A percentile compares a stretch with the other conserved stretches of the same genome.
phyloP scores from a whole-genome alignment of 169 alveolate species.

The Plasmodium fragile region DNA sequence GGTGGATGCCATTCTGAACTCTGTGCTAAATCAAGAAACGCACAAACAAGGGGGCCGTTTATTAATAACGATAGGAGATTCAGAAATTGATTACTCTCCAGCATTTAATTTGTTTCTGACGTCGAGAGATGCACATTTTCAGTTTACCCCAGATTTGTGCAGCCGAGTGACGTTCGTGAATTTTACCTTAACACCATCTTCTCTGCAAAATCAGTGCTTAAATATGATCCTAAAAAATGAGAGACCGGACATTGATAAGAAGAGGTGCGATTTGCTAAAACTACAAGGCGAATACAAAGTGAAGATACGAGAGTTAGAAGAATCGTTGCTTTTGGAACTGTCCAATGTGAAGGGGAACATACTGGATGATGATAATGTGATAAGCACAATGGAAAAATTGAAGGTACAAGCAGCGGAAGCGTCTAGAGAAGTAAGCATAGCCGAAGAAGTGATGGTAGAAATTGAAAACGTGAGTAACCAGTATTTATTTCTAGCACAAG shows the following conservation, averaged over 20 bases:
- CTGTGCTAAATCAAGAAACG: slow-evolving; percentile 96
- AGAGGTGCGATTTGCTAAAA: slow-evolving; percentile 93
- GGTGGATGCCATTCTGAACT: slow-evolving; percentile 84
- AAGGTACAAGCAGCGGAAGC: slow-evolving; percentile 96
- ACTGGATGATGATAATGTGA: slow-evolving; percentile 94
- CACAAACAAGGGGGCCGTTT: slow-evolving; percentile 97
- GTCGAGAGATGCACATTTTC: slow-evolving; percentile 95
- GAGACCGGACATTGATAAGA: slow-evolving; percentile 97
- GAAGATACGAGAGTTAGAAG: slow-evolving; percentile 96
- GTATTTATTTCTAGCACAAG: slow-evolving; percentile 91
- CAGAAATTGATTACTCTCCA: slow-evolving; percentile 97
- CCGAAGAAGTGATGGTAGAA: slow-evolving; percentile 95
- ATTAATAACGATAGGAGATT: slow-evolving; percentile 96
- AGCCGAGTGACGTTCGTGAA: slow-evolving; percentile 97
- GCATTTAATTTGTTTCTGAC: slow-evolving; percentile 95
- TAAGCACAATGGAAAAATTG: slow-evolving; percentile 90
- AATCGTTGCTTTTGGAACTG: slow-evolving; percentile 93
- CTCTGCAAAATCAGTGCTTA: slow-evolving; percentile 94
- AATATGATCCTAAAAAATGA: slow-evolving; percentile 94
- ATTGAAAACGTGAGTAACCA: slow-evolving; percentile 90
- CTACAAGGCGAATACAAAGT: slow-evolving; percentile 93
- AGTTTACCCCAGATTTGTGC: slow-evolving; percentile 97
- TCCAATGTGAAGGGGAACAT: slow-evolving; percentile 96
- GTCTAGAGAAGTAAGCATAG: slow-evolving; percentile 91
- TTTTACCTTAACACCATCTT: slow-evolving; percentile 97